These are phyloP conservation scores for Epithemia pelagica DNA, from an alignment of 108 stramenopile species.

Conservation along the genomic window DNA sequence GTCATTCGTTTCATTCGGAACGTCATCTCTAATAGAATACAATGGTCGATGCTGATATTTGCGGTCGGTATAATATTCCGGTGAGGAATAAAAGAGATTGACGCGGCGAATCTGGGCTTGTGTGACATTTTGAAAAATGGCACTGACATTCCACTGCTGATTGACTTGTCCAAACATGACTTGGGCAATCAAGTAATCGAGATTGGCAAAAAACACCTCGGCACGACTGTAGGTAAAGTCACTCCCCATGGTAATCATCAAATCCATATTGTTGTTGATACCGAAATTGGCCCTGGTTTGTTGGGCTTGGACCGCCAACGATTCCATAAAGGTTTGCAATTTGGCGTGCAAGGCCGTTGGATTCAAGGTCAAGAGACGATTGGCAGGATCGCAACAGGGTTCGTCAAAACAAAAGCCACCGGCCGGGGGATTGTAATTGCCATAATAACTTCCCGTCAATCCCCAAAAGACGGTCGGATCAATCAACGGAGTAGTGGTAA, in stretches of 20 bases:
- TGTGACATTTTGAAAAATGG: constrained; percentile 23
- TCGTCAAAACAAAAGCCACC: constrained; percentile 77
- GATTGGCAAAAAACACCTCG: constrained; percentile 37
- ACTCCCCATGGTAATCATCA: constrained; percentile 85
- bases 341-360: constrained; percentile 26
- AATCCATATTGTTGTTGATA: neutral
- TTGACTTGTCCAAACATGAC: constrained; percentile 19
- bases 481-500: no score
- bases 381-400: constrained; percentile 28
- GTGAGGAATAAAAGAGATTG: constrained; percentile 85
- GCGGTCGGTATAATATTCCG: constrained; percentile 72
- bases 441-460: constrained; percentile 63
- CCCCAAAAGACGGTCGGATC: constrained; percentile 77
- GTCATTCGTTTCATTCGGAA: neutral
- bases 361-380: constrained; percentile 53
- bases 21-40: neutral
- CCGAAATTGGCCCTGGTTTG: neutral
- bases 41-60: constrained; percentile 33
- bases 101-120: constrained; percentile 49
- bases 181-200: constrained; percentile 46
- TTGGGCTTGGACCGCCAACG: constrained; percentile 37
- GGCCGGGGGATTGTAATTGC: constrained; percentile 71
- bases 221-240: constrained; percentile 67
- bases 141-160: constrained; percentile 19
- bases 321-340: constrained; percentile 42